A percentile compares a stretch with the other conserved stretches of the same genome.
Evolutionary conservation across 768 basidiomycete genomes (phyloP).

Genomic region (Cystofilobasidium bisporidii): DNA sequence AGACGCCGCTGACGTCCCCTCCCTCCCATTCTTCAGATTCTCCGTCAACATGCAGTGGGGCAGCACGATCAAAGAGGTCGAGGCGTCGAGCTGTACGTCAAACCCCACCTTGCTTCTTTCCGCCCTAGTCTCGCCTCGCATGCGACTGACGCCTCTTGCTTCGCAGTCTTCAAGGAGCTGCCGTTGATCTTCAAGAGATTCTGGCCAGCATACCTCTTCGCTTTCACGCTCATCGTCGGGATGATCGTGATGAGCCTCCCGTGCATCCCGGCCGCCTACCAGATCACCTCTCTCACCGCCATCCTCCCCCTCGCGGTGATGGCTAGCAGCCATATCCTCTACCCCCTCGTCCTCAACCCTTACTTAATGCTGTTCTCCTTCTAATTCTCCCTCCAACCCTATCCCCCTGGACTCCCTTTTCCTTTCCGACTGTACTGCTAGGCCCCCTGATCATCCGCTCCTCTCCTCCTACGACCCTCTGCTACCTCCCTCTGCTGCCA

Average conservation of each 20-base stretch:
- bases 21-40: background rate
- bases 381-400: slow-evolving; percentile 29
- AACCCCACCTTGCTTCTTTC: no score
- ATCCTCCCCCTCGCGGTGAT: background rate
- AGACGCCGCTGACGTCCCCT: no score
- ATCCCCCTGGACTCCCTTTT: background rate
- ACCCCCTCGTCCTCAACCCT: slow-evolving; percentile 75
- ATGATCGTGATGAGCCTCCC: slow-evolving; percentile 9
- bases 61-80: slow-evolving; percentile 16
- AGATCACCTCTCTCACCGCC: background rate
- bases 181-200: slow-evolving; percentile 19
- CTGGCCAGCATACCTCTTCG: slow-evolving; percentile 5
- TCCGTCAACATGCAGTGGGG: slow-evolving; percentile 5
- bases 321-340: slow-evolving; percentile 32
- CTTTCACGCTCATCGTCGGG: background rate
- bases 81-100: background rate
- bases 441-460: no score
- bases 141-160: background rate
- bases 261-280: background rate
- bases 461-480: no score
- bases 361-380: slow-evolving; percentile 79
- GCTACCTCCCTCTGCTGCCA: no score
- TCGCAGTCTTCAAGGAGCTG: slow-evolving; percentile 11
- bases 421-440: background rate
- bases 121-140: no score